Evolutionary conservation across 768 basidiomycete genomes (phyloP).

Genomic region (Suillus fuscotomentosus): DNA sequence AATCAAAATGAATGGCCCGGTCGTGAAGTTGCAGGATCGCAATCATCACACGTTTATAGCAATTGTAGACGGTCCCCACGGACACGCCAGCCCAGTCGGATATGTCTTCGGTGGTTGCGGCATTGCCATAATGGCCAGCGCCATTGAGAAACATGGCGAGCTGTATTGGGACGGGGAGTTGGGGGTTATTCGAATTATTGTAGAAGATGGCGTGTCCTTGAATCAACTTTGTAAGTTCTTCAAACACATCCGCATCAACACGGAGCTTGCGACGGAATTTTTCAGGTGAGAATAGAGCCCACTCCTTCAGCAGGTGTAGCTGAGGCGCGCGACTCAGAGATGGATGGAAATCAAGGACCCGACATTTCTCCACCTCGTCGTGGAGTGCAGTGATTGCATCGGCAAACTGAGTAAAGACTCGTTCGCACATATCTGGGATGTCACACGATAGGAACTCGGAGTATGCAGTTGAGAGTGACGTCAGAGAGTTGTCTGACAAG

Average conservation of each 20-base stretch:
- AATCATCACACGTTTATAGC: constrained; percentile 7
- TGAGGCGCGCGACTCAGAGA: background rate
- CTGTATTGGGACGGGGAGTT: background rate
- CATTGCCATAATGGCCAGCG: constrained; percentile 7
- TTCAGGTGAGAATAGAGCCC: background rate
- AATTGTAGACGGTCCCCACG: constrained; percentile 9
- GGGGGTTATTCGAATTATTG: constrained; percentile 14
- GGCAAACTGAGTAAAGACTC: background rate
- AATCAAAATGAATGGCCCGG: constrained; percentile 3
- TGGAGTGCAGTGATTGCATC: background rate
- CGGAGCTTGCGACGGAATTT: constrained; percentile 18
- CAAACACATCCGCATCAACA: constrained; percentile 24
- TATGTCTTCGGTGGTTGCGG: background rate
- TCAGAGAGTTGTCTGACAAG: background rate
- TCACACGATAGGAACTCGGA: background rate
- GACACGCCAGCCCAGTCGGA: constrained; percentile 7
- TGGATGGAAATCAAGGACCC: background rate
- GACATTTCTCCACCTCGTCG: background rate
- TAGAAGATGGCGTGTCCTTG: constrained; percentile 23
- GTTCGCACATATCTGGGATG: background rate
- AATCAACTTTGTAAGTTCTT: constrained; percentile 15
- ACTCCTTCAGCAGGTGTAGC: constrained; percentile 5
- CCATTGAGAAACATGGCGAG: constrained; percentile 5
- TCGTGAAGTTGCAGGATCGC: constrained; percentile 7
- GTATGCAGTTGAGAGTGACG: background rate